These are phyloP conservation scores for Solanum corneliomulleri DNA, from an alignment of 257 asterid genomes.

Conservation along the genomic window DNA sequence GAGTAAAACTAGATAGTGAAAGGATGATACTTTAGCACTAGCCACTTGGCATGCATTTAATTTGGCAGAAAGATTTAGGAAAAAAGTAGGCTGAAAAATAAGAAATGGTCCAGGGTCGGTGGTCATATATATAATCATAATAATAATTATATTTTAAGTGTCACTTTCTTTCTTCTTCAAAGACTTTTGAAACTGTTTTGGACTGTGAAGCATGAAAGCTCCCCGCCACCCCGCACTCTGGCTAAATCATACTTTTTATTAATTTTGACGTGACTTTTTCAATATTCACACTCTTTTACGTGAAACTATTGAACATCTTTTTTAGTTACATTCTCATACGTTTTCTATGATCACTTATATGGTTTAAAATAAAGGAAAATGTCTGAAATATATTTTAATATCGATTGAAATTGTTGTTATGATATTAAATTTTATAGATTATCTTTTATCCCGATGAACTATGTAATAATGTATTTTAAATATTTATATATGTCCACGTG, in stretches of 20 bases:
- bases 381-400: too few species aligned
- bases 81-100: not conserved
- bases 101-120: not conserved
- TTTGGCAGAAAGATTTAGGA: not conserved
- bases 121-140: not conserved
- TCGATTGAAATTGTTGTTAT: too few species aligned
- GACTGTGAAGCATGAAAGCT: not conserved
- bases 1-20: not conserved
- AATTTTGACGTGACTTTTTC: not conserved
- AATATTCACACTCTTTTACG: not conserved
- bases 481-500: too few species aligned
- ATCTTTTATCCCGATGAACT: too few species aligned
- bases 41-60: not conserved
- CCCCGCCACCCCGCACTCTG: not conserved
- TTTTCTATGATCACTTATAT: too few species aligned
- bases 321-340: not conserved
- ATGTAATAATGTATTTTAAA: too few species aligned
- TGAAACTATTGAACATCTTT: not conserved
- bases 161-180: not conserved
- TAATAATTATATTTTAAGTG: not conserved
- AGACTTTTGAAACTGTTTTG: not conserved
- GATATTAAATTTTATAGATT: too few species aligned
- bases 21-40: not conserved
- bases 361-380: too few species aligned
- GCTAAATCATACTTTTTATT: not conserved